Conservation (phyloP, 78 protist genomes). For the Bigelowiella natans region DNA sequence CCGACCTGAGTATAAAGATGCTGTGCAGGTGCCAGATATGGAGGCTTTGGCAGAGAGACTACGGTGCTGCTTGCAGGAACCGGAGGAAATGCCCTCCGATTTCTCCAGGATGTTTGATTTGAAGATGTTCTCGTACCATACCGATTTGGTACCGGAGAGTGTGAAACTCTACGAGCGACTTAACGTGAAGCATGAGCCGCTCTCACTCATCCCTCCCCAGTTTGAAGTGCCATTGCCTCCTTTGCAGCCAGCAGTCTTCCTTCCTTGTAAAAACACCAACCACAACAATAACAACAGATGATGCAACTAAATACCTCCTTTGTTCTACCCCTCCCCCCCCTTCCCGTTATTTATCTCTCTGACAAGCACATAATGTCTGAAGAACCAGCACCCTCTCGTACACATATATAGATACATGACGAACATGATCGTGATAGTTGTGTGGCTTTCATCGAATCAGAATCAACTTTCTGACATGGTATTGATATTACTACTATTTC, state of each 20-base stretch:
- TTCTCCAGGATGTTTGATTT: background rate
- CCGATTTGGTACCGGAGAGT: background rate
- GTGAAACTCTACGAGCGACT: background rate
- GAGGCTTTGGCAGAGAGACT: background rate
- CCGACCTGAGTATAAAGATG: background rate
- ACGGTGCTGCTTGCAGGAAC: background rate
- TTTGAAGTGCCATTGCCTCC: background rate
- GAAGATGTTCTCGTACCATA: background rate
- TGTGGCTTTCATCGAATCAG: no score
- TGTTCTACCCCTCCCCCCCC: no score
- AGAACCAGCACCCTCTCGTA: no score
- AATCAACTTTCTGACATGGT: no score
- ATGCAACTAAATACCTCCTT: no score
- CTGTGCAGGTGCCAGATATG: background rate
- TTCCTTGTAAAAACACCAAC: no score
- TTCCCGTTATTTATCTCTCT: no score
- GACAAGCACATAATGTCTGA: no score
- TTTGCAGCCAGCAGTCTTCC: background rate
- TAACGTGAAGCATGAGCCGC: background rate
- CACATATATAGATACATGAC: no score
- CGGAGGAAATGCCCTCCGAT: background rate
- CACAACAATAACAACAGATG: no score
- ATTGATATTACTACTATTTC: no score
- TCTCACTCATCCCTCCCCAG: background rate
- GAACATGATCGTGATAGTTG: no score